Percentiles rank a stretch among this genome's conserved stretches.
Evolutionary conservation across 2,329 filamentous ascomycete species (phyloP).

Genomic region (Curvularia hawaiiensis): DNA sequence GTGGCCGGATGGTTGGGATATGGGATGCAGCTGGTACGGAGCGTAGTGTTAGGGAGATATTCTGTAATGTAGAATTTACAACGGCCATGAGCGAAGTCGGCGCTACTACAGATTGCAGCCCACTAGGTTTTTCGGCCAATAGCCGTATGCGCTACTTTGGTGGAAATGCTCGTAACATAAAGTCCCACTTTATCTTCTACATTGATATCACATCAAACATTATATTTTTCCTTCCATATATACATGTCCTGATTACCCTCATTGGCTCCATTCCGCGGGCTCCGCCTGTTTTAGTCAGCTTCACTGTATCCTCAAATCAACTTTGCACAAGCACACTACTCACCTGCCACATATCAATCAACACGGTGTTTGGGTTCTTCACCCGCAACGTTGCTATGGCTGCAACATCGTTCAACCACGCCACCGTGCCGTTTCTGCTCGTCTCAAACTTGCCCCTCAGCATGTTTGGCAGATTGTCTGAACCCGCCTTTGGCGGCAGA

Average conservation of each 20-base stretch:
- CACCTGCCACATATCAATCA: slow-evolving; percentile 38
- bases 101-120: not conserved
- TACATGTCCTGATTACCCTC: not conserved
- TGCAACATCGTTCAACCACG: slow-evolving; percentile 48
- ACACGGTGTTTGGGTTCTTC: slow-evolving; percentile 25
- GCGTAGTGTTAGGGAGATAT: not conserved
- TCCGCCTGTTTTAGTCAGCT: slow-evolving; percentile 5
- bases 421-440: slow-evolving; percentile 36
- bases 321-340: slow-evolving; percentile 1
- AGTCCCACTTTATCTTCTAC: not conserved
- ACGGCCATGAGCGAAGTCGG: slow-evolving; percentile 6
- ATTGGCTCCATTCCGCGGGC: not conserved
- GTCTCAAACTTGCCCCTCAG: slow-evolving; percentile 45
- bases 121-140: slow-evolving; percentile 12
- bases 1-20: no score
- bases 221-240: not conserved
- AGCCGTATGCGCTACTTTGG: slow-evolving; percentile 6
- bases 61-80: not conserved
- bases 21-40: not conserved
- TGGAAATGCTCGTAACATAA: not conserved
- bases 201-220: not conserved
- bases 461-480: slow-evolving; percentile 34
- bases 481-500: slow-evolving; percentile 19
- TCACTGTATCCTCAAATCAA: not conserved
- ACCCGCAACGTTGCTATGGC: slow-evolving; percentile 32